A percentile compares a stretch with the other conserved stretches of the same genome.
These are phyloP conservation scores for Brettanomyces custersianus DNA, from an alignment of 805 yeast genomes.

Conservation along the genomic window DNA sequence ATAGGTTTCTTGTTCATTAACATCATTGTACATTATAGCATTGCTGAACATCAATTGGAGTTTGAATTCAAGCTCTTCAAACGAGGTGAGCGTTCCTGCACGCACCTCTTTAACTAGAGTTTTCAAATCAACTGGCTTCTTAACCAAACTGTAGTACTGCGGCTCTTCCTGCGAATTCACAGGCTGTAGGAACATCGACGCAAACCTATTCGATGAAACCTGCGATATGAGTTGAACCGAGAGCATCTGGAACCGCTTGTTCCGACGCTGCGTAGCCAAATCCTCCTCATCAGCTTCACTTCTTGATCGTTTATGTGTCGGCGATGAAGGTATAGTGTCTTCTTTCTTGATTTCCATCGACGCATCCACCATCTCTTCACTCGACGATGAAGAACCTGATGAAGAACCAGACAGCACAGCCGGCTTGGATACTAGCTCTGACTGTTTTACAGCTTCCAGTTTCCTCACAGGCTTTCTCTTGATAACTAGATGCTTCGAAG, in stretches of 20 bases:
- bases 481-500: too few species aligned
- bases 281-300: slow-evolving; percentile 2
- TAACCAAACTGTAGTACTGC: slow-evolving; percentile 51
- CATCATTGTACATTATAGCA: slow-evolving; percentile 72
- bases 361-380: neutral
- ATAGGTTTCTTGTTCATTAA: slow-evolving; percentile 48
- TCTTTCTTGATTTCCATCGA: neutral
- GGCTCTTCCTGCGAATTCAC: slow-evolving; percentile 64
- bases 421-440: too few species aligned
- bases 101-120: slow-evolving; percentile 50
- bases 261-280: slow-evolving; percentile 13
- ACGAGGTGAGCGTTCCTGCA: slow-evolving; percentile 42
- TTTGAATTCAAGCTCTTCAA: slow-evolving; percentile 53
- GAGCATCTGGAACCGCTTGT: slow-evolving; percentile 51
- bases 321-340: neutral
- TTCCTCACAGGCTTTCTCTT: too few species aligned
- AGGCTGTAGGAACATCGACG: slow-evolving; percentile 66
- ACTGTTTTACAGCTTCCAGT: too few species aligned
- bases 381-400: too few species aligned
- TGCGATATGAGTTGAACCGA: slow-evolving; percentile 55
- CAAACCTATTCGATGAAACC: slow-evolving; percentile 61
- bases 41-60: slow-evolving; percentile 74
- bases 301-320: slow-evolving; percentile 3
- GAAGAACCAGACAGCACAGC: too few species aligned
- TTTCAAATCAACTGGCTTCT: slow-evolving; percentile 61